Base-by-base conservation (phyloP, 345 rosid genomes). In the Adansonia digitata region DNA sequence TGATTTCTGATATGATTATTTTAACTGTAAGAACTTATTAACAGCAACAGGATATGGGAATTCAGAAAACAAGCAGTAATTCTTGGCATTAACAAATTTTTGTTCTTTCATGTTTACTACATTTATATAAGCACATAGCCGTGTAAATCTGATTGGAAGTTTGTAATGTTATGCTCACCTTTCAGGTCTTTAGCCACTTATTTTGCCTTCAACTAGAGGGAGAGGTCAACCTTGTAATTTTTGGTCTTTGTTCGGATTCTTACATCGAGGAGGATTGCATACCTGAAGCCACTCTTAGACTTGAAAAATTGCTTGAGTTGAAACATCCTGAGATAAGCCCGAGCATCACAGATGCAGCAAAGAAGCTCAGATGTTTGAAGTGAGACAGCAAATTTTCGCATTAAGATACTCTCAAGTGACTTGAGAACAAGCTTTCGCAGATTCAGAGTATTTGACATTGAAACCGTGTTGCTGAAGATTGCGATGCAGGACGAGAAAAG, bases 141-240 rank as follows among this genome's bases (percentile, higher is more conserved):
- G 15, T 8, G 5, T 14, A 13, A 48, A 29, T 39, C 7, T 81
- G 40, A 65, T 62, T 51, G 14, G 18, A 22, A 10, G 48, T 42
- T 34, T 69, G 59, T 67, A 31, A 52, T 75, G 29, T 49, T 26
- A 7, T 42, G 9, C 45, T 39, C 22, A 14, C 76, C 53, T 75
- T 31, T 22, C 46, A 88, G 98, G 90, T 91, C 35, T 94, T 94
- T 53, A 84, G 72, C 84, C 91, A 80, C 73, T 83, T 94, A 10
- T 92, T 84, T 69, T 76, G 93, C 76, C 86, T 94, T 82, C 87
- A 92, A 86, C 89, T 94, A 1, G 94, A 94, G 81, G 92, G 86
- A 83, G 97, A 94, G 48, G 85, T 94, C 68, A 94, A 94, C 75
- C 68, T 88, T 66, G 88, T 92, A 59, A 83, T 91, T 31, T 94